A percentile compares a stretch with the other conserved stretches of the same genome.
Evolutionary conservation across 345 rosid genomes (phyloP).

Genomic region (Brassica cretica): DNA sequence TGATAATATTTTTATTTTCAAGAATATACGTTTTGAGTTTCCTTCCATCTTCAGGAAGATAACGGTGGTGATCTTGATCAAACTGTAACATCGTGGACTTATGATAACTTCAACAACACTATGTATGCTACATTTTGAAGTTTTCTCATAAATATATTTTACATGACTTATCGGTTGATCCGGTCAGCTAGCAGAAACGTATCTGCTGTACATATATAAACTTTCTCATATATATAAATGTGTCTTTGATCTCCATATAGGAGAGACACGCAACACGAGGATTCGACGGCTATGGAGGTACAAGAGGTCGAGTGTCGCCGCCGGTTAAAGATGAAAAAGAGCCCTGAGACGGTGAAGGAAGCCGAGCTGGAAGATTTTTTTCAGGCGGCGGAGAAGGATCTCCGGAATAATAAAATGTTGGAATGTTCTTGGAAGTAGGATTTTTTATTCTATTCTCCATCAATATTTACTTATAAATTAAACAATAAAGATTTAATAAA

Average conservation of each 20-base stretch:
- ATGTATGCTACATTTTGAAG: neutral
- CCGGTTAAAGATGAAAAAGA: neutral
- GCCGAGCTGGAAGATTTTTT: neutral
- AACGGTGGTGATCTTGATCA: neutral
- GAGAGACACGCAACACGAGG: neutral
- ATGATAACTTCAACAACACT: neutral
- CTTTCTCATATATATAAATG: neutral
- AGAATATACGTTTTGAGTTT: neutral
- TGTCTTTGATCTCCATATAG: neutral
- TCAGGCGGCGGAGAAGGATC: neutral
- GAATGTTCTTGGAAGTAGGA: neutral
- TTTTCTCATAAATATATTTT: no score
- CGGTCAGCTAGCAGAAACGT: no score
- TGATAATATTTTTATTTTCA: neutral
- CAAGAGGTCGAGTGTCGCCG: neutral
- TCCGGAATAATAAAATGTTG: neutral
- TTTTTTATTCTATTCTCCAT: neutral
- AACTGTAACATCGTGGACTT: neutral
- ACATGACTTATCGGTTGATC: no score
- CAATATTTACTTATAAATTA: neutral
- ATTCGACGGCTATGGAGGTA: neutral
- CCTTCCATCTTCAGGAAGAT: neutral
- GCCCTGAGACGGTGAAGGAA: neutral
- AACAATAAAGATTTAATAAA: no score
- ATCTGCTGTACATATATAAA: no score